Base-by-base conservation (phyloP, 2,329 filamentous ascomycete species). In the Colletotrichum truncatum region DNA sequence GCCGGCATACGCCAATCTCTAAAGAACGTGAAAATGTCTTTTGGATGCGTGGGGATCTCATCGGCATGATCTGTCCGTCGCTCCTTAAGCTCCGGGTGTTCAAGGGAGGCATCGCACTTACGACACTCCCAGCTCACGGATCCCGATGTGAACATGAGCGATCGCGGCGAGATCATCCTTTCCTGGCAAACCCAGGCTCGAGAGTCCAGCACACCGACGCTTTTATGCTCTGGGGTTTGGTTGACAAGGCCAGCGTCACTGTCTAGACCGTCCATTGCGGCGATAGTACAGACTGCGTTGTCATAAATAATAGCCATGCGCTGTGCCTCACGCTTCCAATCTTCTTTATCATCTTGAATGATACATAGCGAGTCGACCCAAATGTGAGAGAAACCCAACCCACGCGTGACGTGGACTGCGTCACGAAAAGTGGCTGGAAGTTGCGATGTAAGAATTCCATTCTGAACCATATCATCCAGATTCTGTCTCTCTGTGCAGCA, bases 131-230 rank as follows among this genome's bases (percentile, higher is more conserved):
- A 60, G 4, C 16, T 6, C 16, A 30, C 34, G 18, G 46, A 53
- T 1, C 12, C 38, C 1, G 3, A 21, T 1, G 56, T 38, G 46
- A 53, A 60, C 3, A 54, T 36, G 14, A 60, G 56, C 7, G 46
- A 52, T 10, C 56, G 56, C 0, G 46, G 46, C 8, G 56, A 51
- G 3, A 60, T 10, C 56, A 60, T 53, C 5, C 38, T 4, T 10
- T 60, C 56, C 23, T 60, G 46, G 11, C 46, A 60, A 5, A 60
- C 56, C 56, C 56, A 60, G 16, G 56, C 56, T 7, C 56, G 18
- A 16, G 46, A 53, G 5, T 39, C 36, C 8, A 59, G 26, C 5
- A 39, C 3, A 12, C 46, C 46, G 3, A 14, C 12, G 4, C 25
- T 4, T 2, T 43, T 30, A 7, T 18, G n/a, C 10, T 14, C 11